Base-by-base conservation (phyloP, 2,329 filamentous ascomycete genomes). In the Coniochaeta ligniaria region DNA sequence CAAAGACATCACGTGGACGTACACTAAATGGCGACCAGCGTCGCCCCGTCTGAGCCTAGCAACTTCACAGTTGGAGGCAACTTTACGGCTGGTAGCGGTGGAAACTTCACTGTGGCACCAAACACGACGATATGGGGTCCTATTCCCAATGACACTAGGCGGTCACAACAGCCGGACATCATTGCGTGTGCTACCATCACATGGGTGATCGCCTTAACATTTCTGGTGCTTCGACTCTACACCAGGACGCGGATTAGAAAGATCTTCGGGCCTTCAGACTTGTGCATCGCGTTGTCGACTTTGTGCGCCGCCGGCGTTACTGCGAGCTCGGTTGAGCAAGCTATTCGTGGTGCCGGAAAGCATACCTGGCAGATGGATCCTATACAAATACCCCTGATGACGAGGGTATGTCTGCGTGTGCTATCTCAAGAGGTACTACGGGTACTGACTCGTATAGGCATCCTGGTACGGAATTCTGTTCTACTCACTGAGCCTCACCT, bases 221-320 rank as follows among this genome's bases (percentile, higher is more conserved):
- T 76, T 50, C 71, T 76, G n/a, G 63, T 62, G 3, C 59, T 74
- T n/a, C 74, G 75, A 8, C 70, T 78, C 57, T 77, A 75, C 62
- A 77, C 75, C 9, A 65, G 75, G 57, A 65, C 68, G 6, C 62
- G 68, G 7, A 60, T 76, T 55, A 73, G 74, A 41, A 71, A 71
- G 61, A 70, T 75, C 41, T 67, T 75, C 57, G 73, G 73, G 45
- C 59, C 66, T 12, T 71, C 75, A 26, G 75, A 77, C 60, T 75
- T 73, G 69, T 69, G 68, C 28, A 72, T 76, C 54, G 17, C 76
- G 9, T 65, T 71, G 28, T 69, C 74, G 6, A 63, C 74, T 24
- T 69, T 76, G 61, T 41, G 64, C 45, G 64, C 70, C 1, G 66
- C 66, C 3, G 69, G 65, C 14, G 65, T 69, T 1, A 63, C 64